Evolutionary conservation across 768 basidiomycete genomes (phyloP), one percentile per base, ranked within the genome.

Genomic region (Boletus tomentosulus): DNA sequence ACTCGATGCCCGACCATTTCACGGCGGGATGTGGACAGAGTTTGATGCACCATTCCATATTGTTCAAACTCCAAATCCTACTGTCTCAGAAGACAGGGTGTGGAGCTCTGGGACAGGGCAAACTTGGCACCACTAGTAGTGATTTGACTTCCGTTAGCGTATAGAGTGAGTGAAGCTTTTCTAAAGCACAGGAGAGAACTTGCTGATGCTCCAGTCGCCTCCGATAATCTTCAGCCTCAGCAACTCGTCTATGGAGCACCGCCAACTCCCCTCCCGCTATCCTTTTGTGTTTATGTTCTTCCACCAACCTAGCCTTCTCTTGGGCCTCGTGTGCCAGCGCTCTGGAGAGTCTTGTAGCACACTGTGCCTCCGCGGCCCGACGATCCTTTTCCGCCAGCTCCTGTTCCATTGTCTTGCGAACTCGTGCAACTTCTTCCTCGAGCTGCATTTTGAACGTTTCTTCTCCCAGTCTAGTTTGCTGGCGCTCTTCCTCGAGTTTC

Each of bases 261-360:
- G 59, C 57, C 16, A 71, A 46, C 38, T 71, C 62, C 28, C 52
- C 55, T 35, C 68, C 68, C 24, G 59, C 43, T 11, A 55, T 61
- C 57, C 57, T 62, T 27, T 62, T 70, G 25, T 59, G 64, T 33
- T 68, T 58, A 46, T 66, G 58, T 53, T 71, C 70, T 45, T 71
- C 68, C 16, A 59, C 63, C 28, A 61, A 15, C 41, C 66, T 61
- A n/a, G 62, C 62, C 34, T 53, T 69, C 48, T 69, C 67, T 41
- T 68, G 67, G 22, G 65, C 67, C 38, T 69, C 69, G 7, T 51
- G 39, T 6, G 57, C 60, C 45, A 65, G 42, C 9, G 59, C 54
- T 9, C 57, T 59, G 22, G 65, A 69, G 42, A 68, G 59, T n/a
- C 69, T 69, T 35, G 62, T 60, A 15, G 56, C 58, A 16, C 60